phyloP scores from a whole-genome alignment of 2,329 filamentous ascomycete species.

The Xylariaceae sp. region DNA sequence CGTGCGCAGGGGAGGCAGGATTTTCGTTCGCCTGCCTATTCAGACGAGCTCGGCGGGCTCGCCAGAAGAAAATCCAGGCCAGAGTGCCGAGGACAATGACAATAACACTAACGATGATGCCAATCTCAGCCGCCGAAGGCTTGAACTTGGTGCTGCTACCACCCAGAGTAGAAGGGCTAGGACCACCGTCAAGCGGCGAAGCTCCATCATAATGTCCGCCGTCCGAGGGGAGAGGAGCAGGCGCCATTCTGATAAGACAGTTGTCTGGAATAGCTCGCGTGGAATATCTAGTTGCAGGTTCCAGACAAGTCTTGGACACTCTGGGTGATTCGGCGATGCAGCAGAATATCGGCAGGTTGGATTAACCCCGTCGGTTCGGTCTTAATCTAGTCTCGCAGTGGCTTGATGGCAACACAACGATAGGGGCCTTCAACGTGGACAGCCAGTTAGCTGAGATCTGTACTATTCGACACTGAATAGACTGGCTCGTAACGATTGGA shows the following conservation, averaged over 20 bases:
- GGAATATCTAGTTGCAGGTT: too few relatives aligned
- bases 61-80: constrained; percentile 26
- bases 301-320: too few relatives aligned
- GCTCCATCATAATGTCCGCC: constrained; percentile 22
- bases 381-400: neutral
- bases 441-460: neutral
- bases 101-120: constrained; percentile 26
- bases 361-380: neutral
- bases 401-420: neutral
- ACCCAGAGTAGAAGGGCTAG: constrained; percentile 18
- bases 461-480: neutral
- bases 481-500: neutral
- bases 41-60: constrained; percentile 21
- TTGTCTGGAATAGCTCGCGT: neutral
- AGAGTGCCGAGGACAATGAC: constrained; percentile 21
- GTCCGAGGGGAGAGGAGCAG: constrained; percentile 10
- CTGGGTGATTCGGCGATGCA: neutral
- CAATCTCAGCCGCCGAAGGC: constrained; percentile 24
- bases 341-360: neutral
- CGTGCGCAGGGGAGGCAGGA: neutral
- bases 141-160: constrained; percentile 10
- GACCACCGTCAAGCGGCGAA: constrained; percentile 25
- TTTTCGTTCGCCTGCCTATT: constrained; percentile 10
- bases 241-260: constrained; percentile 7
- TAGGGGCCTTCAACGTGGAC: neutral